Base-by-base conservation (phyloP, 805 yeast genomes). In the Maudiozyma barnettii region DNA sequence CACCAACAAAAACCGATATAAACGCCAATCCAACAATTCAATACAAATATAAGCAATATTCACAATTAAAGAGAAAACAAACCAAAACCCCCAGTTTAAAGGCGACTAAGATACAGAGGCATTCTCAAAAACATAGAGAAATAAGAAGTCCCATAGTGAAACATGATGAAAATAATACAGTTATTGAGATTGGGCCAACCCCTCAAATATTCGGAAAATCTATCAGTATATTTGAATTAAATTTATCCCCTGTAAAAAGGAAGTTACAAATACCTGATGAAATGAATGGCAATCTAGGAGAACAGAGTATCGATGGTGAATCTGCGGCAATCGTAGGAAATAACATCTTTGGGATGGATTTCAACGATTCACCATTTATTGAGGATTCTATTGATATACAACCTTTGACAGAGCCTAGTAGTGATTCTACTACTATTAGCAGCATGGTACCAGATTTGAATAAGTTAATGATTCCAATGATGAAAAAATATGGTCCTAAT, bases 141-240 rank as follows among this genome's bases (percentile, higher is more conserved):
- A 26, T 40, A 40, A 18, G 35, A 16, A 26, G 35, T 26, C 43
- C 43, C n/a, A 16, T 13, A 13, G 36, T 33, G 16, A 33, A 33
- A 16, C 13, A 19, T 5, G 22, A 14, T 4, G 14, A 18, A 12
- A n/a, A 40, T 5, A 14, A 7, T 26, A 16, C 43, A 13, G 43
- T 44, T 19, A 30, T 29, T 22, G 48, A 43, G 50, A 60, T 86
- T 12, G 95, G 95, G 0, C 96, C 96, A 0, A 87, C 96, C 0
- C 96, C 96, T 0, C 95, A 87, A 55, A 73, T 86, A 9, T 73
- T 81, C 51, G 96, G 96, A 0, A 75, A 82, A 46, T 84, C 85
- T 0, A 61, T 84, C 31, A 80, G 93, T 16, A 70, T 87, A 4
- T 82, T 87, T 58, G 95, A 86, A 51, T 68, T 79, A 52, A 54